These are phyloP conservation scores for carrot (Daucus carota) DNA, from an alignment of 129 eudicot genomes.

Conservation along the genomic window DNA sequence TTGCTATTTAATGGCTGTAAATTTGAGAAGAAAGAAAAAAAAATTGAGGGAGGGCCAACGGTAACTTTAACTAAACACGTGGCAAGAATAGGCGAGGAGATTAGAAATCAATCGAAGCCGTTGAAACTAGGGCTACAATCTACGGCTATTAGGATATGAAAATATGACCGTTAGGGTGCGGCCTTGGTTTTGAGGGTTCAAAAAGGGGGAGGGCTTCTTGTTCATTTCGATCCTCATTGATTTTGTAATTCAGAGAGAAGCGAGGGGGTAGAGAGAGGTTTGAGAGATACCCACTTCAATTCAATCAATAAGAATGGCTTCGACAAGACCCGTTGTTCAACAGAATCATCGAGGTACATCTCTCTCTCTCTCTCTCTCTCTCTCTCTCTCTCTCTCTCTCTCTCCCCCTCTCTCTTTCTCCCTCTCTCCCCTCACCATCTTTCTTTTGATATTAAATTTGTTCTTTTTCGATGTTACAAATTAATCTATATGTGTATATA, in stretches of 20 bases:
- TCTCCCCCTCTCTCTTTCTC: not conserved
- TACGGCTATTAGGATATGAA: constrained; percentile 20
- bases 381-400: not conserved
- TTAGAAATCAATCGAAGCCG: constrained; percentile 21
- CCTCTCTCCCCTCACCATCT: not conserved
- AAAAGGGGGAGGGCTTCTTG: constrained; percentile 12
- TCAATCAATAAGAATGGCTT: constrained; percentile 30
- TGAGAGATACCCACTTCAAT: not conserved
- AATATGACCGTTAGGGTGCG: constrained; percentile 37
- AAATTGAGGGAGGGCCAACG: not conserved
- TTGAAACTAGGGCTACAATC: constrained; percentile 7
- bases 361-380: not conserved
- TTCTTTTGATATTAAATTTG: not conserved
- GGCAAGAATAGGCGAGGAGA: not conserved
- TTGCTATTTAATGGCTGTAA: too few species aligned
- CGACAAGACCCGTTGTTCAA: constrained; percentile 42
- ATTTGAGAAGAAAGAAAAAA: not conserved
- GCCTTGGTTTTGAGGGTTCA: constrained; percentile 24
- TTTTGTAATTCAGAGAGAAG: not conserved
- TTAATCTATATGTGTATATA: too few species aligned
- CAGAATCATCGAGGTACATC: constrained; percentile 46
- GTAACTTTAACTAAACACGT: constrained; percentile 23
- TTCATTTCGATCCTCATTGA: not conserved
- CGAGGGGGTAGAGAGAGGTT: not conserved
- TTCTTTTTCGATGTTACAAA: not conserved